Base-by-base conservation (phyloP, 2,329 filamentous ascomycete genomes). In the Trichoderma koningii region DNA sequence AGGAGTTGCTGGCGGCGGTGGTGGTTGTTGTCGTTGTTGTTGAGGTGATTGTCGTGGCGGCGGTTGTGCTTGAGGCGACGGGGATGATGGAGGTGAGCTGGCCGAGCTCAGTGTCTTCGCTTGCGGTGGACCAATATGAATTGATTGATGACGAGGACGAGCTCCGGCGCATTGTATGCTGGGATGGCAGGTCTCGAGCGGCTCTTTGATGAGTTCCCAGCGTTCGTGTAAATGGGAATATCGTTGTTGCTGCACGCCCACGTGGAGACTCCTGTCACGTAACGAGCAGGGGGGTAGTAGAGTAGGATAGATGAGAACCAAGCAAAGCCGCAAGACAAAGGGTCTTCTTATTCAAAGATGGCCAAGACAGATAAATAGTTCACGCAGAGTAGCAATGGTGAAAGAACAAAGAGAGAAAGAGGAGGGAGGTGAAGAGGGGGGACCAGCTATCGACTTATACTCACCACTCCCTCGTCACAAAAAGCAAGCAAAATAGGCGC, bases 131-230 rank as follows among this genome's bases (percentile, higher is more conserved):
- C 70, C 69, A 69, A 26, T 56, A 34, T 7, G 67, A 67, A 48
- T 57, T 55, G 52, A 69, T 66, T 53, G 66, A 63, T 38, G 66
- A 64, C 12, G 73, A 65, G 53, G 72, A 71, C 28, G 70, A 66
- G 47, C 42, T 48, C 28, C 61, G 52, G 52, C 52, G 61, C 51
- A 56, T 55, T 42, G 52, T 55, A 50, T 45, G 51, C 26, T 21
- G 50, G 12, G 26, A 19, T 48, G 44, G 44, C 57, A 38, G 34
- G 44, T 42, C 34, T 38, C 56, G 56, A 38, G 47, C 26, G 57
- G 57, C 34, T 30, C 14, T 52, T 61, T 51, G 47, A 19, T 34
- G 57, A 15, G 44, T 52, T 23, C 38, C 47, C 45, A 15, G 45
- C 23, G 30, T 26, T 28, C 34, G 55, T 45, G 38, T 50, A 28